Base-by-base conservation (phyloP, 2,329 filamentous ascomycete species). In the Metarhizium rileyi region DNA sequence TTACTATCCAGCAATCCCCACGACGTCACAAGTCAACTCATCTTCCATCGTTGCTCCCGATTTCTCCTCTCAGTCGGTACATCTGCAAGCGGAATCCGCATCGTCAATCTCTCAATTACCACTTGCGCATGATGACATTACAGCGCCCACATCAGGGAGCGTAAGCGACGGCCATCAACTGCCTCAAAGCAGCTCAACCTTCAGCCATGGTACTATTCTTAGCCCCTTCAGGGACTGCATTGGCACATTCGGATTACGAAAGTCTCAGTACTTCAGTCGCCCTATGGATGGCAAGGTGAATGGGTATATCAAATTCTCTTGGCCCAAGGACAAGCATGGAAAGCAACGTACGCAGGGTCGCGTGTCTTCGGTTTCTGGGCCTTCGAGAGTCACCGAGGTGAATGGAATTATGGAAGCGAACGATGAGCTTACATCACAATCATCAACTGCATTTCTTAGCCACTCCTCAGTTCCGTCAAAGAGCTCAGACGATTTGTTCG, bases 261-360 rank as follows among this genome's bases (percentile, higher is more conserved):
- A 44, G 4, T 26, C 45, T 4, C 61, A 57, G 41, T 61, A 56
- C 2, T 68, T 63, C 48, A 10, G 41, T 38, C 61, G 65, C 5
- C 66, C 66, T 1, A 33, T 54, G 3, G 61, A 64, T 38, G 66
- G 66, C 16, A 58, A 59, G 41, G 63, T 69, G 28, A 68, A 69
- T 45, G 64, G 66, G 2, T 69, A 69, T 52, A 60, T 69, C 50
- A 69, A 69, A 48, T 66, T 69, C 44, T 59, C 63, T 45, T 68
- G 66, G 66, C 61, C 61, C n/a, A 46, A 57, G 41, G 52, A 52
- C 38, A 44, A 27, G 26, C 27, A 28, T 6, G 43, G 40, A 5
- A 44, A 46, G 5, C 46, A 28, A 12, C 22, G 18, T 14, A 40
- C 48, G 1, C 25, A 14, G 12, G 18, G 8, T 4, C 27, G 18